Percentiles rank a stretch among this genome's conserved stretches.
phyloP scores from a whole-genome alignment of 129 eudicot genomes.

The Heracleum sosnowskyi region DNA sequence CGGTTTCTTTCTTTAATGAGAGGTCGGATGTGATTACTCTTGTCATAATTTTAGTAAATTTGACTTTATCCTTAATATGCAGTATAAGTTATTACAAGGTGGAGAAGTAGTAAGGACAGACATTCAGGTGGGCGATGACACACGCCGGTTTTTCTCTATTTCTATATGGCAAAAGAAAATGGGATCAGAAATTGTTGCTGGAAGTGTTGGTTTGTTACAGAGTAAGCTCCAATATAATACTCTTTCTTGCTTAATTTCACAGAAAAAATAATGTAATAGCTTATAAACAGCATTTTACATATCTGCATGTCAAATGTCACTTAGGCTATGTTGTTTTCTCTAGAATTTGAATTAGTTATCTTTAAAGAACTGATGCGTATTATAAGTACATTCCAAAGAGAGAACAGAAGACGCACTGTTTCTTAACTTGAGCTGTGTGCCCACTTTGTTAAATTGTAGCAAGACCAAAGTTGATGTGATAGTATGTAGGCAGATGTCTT shows the following conservation, averaged over 20 bases:
- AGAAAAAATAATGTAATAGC: background rate
- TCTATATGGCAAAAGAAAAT: conserved; percentile 67
- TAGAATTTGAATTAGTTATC: background rate
- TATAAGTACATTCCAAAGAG: background rate
- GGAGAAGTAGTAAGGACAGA: conserved; percentile 71
- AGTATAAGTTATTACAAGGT: conserved; percentile 54
- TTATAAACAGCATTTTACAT: background rate
- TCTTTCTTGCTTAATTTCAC: background rate
- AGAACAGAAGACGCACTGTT: background rate
- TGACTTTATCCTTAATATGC: conserved; percentile 3
- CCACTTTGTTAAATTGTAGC: background rate
- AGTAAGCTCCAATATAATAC: conserved; percentile 29
- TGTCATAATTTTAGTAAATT: background rate
- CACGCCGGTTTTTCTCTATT: conserved; percentile 55
- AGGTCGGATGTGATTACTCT: background rate
- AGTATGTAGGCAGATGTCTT: background rate
- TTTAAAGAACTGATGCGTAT: too few species aligned
- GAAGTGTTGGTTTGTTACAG: conserved; percentile 48
- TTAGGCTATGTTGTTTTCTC: background rate
- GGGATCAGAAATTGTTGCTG: conserved; percentile 39
- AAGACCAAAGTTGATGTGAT: background rate
- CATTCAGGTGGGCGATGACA: conserved; percentile 74
- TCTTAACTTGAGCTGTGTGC: background rate
- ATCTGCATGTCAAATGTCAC: background rate
- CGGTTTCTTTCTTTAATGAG: background rate